Evolutionary conservation across 1,284 basidiomycete genomes (phyloP).

Genomic region (Amylostereum areolatum): DNA sequence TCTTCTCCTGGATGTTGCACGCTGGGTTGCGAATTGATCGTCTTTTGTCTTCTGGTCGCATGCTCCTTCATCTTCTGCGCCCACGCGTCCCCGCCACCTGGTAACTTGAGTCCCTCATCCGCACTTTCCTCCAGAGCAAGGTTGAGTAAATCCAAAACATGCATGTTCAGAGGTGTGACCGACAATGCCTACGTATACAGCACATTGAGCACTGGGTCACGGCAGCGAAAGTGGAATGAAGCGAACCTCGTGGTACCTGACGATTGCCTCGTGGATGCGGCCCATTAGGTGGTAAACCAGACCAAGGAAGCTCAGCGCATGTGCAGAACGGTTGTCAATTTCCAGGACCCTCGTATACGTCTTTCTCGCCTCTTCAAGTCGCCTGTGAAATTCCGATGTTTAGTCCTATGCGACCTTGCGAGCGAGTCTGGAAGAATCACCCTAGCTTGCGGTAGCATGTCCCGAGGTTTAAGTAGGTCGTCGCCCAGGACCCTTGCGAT

Average conservation of each 20-base stretch:
- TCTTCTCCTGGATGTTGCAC: too few relatives aligned
- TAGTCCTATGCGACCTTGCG: neutral
- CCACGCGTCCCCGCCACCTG: conserved; percentile 8
- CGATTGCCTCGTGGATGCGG: conserved; percentile 72
- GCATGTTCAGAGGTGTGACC: conserved; percentile 81
- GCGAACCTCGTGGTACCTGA: conserved; percentile 81
- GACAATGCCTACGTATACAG: conserved; percentile 57
- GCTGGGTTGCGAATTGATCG: too few relatives aligned
- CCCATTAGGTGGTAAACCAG: conserved; percentile 75
- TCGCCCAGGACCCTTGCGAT: conserved; percentile 77
- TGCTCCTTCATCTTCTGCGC: conserved; percentile 10
- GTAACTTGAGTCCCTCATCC: conserved; percentile 23
- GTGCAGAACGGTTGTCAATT: conserved; percentile 73
- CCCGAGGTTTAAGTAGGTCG: conserved; percentile 87
- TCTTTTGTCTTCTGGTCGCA: too few relatives aligned
- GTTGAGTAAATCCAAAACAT: conserved; percentile 81
- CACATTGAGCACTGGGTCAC: neutral
- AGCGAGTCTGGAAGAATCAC: conserved; percentile 27
- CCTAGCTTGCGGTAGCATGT: conserved; percentile 78
- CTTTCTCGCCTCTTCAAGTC: conserved; percentile 60
- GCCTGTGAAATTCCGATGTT: conserved; percentile 33
- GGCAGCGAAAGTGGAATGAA: neutral
- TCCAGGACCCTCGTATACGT: conserved; percentile 75
- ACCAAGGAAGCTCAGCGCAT: conserved; percentile 79
- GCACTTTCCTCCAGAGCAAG: conserved; percentile 59